Base-by-base conservation (phyloP, 225 moss, liverwort and hornwort species). In the Anthoceros angustus region DNA sequence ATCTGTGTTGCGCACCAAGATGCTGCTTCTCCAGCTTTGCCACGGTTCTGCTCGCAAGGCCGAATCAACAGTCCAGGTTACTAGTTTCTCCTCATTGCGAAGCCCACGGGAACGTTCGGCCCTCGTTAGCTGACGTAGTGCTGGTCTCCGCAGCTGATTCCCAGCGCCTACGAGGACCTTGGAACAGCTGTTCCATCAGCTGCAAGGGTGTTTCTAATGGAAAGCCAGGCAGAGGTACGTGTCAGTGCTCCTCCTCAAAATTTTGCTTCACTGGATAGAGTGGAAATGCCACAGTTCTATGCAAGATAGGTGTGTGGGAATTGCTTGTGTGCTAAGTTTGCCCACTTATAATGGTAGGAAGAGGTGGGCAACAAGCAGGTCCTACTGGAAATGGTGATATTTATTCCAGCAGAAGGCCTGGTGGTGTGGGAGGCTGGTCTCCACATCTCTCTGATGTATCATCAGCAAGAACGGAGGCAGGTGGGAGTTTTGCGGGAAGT, bases 161-260 rank as follows among this genome's bases (percentile, higher is more conserved):
- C 32, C 32, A 32, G 32, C 32, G 32, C 32, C 32, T 32, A 32
- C 55, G n/a, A 7, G 6, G n/a, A 55, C 16, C 55, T 32, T 32
- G 32, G 55, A 20, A 8, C 18, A 20, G 8, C n/a, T 20, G 18
- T 7, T 18, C 7, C 18, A 15, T 55, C 6, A 55, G 55, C 55
- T 55, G 10, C 55, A 23, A 8, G 12, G 55, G 18, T 23, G 55
- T 15, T 18, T 23, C 55, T 18, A 55, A 55, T 23, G 55, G 55
- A 55, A 55, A 55, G 55, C 55, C 55, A 5, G 55, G 55, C 18
- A 23, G 55, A 55, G 55, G 55, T 55, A 55, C 45, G 45, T 46
- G 16, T 46, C 45, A 46, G 16, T 0, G 12, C 11, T 16, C 12
- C 45, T 46, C 16, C 11, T 2, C 16, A 6, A 46, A 11, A 16